phyloP scores from a whole-genome alignment of 148 eudicot genomes.

The Silene latifolia region DNA sequence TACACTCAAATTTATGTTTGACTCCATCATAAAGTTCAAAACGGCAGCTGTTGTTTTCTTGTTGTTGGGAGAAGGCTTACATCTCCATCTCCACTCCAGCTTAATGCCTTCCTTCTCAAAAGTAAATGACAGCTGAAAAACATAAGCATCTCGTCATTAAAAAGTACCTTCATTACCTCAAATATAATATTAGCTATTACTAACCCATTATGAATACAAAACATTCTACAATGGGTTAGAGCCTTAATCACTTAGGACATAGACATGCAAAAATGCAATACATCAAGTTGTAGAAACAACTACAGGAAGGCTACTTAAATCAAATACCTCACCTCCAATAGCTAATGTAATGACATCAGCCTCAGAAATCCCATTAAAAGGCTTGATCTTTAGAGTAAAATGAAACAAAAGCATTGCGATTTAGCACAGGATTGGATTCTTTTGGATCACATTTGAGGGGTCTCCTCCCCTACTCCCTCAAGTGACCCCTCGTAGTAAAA shows the following conservation, averaged over 20 bases:
- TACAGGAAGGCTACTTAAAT: not conserved
- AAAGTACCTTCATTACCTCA: not conserved
- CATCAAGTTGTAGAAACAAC: not conserved
- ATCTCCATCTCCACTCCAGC: slow-evolving; percentile 95
- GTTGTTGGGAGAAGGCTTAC: slow-evolving; percentile 61
- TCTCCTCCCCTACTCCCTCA: not conserved
- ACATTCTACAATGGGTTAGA: not conserved
- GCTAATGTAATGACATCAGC: not conserved
- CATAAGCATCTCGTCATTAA: not conserved
- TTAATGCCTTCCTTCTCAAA: slow-evolving; percentile 86
- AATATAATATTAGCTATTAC: not conserved
- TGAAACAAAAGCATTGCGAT: not conserved
- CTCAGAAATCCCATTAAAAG: not conserved
- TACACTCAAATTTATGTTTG: slow-evolving; percentile 84
- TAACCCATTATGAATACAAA: not conserved
- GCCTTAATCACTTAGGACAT: not conserved
- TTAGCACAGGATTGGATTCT: not conserved
- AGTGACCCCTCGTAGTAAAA: not conserved
- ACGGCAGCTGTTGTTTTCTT: slow-evolving; percentile 58
- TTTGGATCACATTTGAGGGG: not conserved
- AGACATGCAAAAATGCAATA: not conserved
- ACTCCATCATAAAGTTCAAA: slow-evolving; percentile 84
- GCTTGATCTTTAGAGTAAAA: not conserved
- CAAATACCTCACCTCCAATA: not conserved
- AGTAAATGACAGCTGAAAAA: slow-evolving; percentile 74